Conservation (phyloP, 306 rosid genomes). For the Lathyrus oleraceus region DNA sequence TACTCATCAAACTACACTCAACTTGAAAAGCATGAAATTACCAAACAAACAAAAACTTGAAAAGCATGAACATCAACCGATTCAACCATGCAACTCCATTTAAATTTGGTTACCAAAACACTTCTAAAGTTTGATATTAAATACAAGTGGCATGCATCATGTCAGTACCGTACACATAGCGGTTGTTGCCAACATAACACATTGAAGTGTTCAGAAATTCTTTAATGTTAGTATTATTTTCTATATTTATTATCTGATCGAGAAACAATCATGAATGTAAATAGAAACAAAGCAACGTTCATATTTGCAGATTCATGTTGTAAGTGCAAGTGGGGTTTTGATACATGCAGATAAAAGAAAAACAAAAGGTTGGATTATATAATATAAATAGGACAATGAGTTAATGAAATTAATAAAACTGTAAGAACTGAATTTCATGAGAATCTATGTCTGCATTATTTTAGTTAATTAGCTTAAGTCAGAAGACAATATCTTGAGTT, state of each 20-base stretch:
- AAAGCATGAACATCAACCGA: slow-evolving; percentile 10
- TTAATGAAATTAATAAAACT: not conserved
- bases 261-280: slow-evolving; percentile 22
- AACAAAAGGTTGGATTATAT: not conserved
- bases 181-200: slow-evolving; percentile 22
- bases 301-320: slow-evolving; percentile 38
- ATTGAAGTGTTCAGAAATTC: slow-evolving; percentile 28
- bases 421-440: slow-evolving; percentile 41
- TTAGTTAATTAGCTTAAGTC: not conserved
- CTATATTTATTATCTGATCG: not conserved
- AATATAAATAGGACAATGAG: not conserved
- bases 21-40: not conserved
- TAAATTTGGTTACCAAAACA: not conserved
- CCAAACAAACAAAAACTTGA: not conserved
- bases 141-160: not conserved
- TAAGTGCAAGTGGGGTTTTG: slow-evolving; percentile 33
- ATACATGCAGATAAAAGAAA: not conserved
- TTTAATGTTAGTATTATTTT: not conserved
- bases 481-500: slow-evolving; percentile 28
- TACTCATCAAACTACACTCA: not conserved
- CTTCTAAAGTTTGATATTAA: not conserved
- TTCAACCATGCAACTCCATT: not conserved
- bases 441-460: slow-evolving; percentile 37
- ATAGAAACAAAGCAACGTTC: slow-evolving; percentile 60
- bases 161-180: slow-evolving; percentile 38